Percentiles rank a stretch among this genome's conserved stretches.
Conservation (phyloP, 2,329 filamentous ascomycete species). For the Colletotrichum filicis region DNA sequence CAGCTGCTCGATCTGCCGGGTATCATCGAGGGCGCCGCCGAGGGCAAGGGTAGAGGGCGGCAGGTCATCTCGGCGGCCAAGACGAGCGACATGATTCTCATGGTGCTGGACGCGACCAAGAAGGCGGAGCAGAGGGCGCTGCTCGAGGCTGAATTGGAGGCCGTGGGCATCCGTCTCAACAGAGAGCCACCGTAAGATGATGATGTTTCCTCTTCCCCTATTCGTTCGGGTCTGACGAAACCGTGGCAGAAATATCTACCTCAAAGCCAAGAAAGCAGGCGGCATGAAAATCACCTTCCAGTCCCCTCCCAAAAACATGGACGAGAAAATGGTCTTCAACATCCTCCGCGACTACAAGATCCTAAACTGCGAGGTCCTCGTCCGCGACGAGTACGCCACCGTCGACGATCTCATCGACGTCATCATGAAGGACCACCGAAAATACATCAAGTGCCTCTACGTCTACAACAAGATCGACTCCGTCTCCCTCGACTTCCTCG, state of each 20-base stretch:
- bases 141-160: conserved; percentile 91
- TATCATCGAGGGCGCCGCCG: conserved; percentile 96
- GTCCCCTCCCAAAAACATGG: conserved; percentile 85
- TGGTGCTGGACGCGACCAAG: conserved; percentile 97
- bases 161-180: conserved; percentile 94
- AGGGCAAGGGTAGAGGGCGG: conserved; percentile 93
- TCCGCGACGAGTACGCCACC: conserved; percentile 93
- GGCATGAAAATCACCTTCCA: conserved; percentile 99
- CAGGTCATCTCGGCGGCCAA: conserved; percentile 99
- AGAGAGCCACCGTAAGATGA: conserved; percentile 82
- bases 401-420: conserved; percentile 99
- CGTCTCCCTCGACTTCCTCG: conserved; percentile 91
- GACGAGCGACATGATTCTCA: conserved; percentile 96
- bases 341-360: conserved; percentile 99
- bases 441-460: conserved; percentile 95
- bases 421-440: conserved; percentile 98
- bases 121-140: conserved; percentile 91
- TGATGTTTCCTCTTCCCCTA: too few relatives aligned
- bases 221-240: conserved; percentile 9
- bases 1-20: conserved; percentile 97
- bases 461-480: conserved; percentile 99
- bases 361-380: conserved; percentile 94
- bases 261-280: conserved; percentile 94
- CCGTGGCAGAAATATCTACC: conserved; percentile 84
- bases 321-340: conserved; percentile 98